A percentile compares a stretch with the other conserved stretches of the same genome.
Evolutionary conservation across 2,329 filamentous ascomycete species (phyloP).

Genomic region (Cryphonectria japonica): DNA sequence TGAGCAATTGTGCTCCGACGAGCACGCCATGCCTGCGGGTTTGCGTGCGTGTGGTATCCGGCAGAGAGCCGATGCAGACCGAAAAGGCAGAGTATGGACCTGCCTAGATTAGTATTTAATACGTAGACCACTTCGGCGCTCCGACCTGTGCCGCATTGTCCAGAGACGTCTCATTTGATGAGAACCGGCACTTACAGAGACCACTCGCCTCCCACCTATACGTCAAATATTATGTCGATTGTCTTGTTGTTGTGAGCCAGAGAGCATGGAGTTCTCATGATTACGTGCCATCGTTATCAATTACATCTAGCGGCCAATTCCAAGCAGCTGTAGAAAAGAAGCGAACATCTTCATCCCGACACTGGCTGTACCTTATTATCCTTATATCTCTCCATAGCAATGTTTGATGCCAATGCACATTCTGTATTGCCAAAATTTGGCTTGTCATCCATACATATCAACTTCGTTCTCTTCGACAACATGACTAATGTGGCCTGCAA

Average conservation of each 20-base stretch:
- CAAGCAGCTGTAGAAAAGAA: not conserved
- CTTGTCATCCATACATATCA: not conserved
- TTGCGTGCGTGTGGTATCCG: not conserved
- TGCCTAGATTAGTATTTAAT: not conserved
- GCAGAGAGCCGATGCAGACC: slow-evolving; percentile 13
- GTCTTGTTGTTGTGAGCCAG: not conserved
- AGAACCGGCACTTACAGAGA: not conserved
- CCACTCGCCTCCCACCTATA: not conserved
- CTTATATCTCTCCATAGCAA: not conserved
- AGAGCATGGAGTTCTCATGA: not conserved
- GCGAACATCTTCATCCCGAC: not conserved
- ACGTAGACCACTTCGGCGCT: not conserved
- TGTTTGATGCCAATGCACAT: too few relatives aligned
- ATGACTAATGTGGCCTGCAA: not conserved
- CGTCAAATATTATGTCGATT: not conserved
- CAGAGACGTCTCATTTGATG: not conserved
- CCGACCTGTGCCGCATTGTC: too few relatives aligned
- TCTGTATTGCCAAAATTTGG: too few relatives aligned
- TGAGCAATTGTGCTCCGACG: not conserved
- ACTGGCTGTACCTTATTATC: too few relatives aligned
- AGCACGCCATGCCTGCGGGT: slow-evolving; percentile 25
- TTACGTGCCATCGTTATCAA: not conserved
- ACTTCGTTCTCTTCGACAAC: not conserved
- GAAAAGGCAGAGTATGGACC: not conserved
- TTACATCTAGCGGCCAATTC: slow-evolving; percentile 23